Evolutionary conservation across 331 rosid species (phyloP), one percentile per base, ranked within the genome.

Genomic region (Malus hybrid): DNA sequence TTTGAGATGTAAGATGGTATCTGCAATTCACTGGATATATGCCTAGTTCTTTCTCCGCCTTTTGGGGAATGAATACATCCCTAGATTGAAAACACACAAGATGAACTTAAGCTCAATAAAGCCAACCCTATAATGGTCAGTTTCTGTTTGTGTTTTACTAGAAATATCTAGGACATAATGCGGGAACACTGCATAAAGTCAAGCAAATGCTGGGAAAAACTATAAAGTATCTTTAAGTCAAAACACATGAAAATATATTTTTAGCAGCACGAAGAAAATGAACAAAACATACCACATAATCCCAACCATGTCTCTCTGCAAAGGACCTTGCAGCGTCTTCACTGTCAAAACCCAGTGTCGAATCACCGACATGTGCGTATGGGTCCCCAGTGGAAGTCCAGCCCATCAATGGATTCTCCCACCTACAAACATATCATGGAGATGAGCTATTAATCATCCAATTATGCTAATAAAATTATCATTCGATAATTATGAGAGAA

Each of bases 351-450:
- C 80, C 60, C 76, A 95, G 84, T 67, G 82, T 96, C 32, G 99
- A 74, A 70, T 92, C 99, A 69, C 99, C 99, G 65, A 95, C 99
- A 70, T 95, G 83, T 56, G 99, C 77, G 42, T 92, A 95, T 57
- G 99, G 97, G 78, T 95, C 99, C 56, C 99, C 99, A 61, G 99
- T 94, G 64, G 99, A 94, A 10, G 99, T 94, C 99, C 99, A 95
- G 54, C 99, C 99, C 99, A 95, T 95, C 82, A 95, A 78, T 74
- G 99, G 99, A 80, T 95, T 95, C 77, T 95, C 99, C 99, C 99
- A 95, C 91, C 97, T 92, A 75, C 61, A 68, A 81, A 83, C 71
- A 64, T 54, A 78, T 72, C 16, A 74, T 12, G 61, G 39, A 76
- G 32, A 78, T 66, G 24, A 75, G 72, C 48, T 16, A 76, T 54